Conservation (phyloP, 139 green algal species). For the Coccomyxa sp. region DNA sequence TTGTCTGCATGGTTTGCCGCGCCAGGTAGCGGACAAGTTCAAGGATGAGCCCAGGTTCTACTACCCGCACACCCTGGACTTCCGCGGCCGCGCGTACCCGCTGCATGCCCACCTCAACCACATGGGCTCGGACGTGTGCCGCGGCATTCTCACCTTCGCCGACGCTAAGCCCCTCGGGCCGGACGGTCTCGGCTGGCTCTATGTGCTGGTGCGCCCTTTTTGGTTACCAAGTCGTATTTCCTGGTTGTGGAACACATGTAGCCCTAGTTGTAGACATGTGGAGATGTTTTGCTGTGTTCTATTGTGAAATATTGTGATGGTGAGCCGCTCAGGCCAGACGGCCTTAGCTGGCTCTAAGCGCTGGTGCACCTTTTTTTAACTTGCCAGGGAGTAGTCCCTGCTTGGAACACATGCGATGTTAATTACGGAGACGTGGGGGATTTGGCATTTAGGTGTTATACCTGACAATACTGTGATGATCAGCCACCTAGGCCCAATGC, state of each 20-base stretch:
- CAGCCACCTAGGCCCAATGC: no score
- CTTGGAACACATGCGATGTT: no score
- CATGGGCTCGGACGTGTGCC: constrained; percentile 80
- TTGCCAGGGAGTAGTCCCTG: no score
- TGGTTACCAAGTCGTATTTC: neutral
- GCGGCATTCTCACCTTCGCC: constrained; percentile 84
- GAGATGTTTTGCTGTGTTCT: neutral
- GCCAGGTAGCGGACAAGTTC: constrained; percentile 47
- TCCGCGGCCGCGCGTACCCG: constrained; percentile 93
- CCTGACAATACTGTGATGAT: no score
- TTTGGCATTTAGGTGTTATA: no score
- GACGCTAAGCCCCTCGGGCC: constrained; percentile 65
- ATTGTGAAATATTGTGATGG: neutral
- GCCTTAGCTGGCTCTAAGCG: neutral
- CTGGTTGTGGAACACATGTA: neutral
- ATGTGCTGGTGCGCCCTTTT: constrained; percentile 27
- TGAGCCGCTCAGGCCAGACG: neutral
- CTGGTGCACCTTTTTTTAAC: no score
- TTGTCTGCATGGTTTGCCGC: no score
- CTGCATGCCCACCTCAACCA: constrained; percentile 95
- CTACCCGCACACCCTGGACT: constrained; percentile 93
- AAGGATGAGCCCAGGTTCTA: constrained; percentile 62
- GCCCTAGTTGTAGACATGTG: neutral
- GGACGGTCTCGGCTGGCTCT: constrained; percentile 78
- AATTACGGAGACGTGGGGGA: no score